Base-by-base conservation (phyloP, 78 protist species). In the Blattamonas nauphoetae region DNA sequence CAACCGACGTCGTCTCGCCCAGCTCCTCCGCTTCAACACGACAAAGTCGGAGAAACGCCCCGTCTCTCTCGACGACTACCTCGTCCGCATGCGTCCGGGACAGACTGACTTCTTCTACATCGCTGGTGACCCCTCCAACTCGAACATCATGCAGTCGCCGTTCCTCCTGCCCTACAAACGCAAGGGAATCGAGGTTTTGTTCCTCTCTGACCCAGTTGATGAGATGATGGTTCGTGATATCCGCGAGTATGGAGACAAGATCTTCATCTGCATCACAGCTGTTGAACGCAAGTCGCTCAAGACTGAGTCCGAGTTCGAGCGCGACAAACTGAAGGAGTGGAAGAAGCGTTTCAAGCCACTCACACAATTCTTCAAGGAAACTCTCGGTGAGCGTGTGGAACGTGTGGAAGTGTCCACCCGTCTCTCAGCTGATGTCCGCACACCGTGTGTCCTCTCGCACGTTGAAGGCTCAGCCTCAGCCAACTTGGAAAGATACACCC, bases 1-100 rank as follows among this genome's bases (percentile, higher is more conserved):
- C 38, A 96, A 95, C 93, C 44, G 93, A 6, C 78, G 85, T 35
- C 89, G 94, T 63, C 87, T 98, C 34, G 94, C 96, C 46, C 94
- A 97, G 94, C 92, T 96, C 44, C 90, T 96, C 32, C 95, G 97
- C 44, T 98, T 91, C 94, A 71, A 42, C 1, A 77, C 89, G 11
- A 88, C 88, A 4, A 80, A 80, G 43, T 29, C 43, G 43, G 34
- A 78, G 85, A 45, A 45, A 42, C 78, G 83, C 45, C 41, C 34
- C 43, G 81, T 85, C 64, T 87, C 94, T 6, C 94, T 96, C 34
- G 92, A 92, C 11, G 64, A 82, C 78, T 94, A 95, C 86, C 92
- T 92, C 6, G 87, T 92, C 41, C 89, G 92, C 90, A 43, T 42
- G 32, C 91, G 96, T 29, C 98, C 98, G 45, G 84, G 94, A 45